Conservation (phyloP, 2,329 filamentous ascomycete genomes). For the Diaporthe nobilis region DNA sequence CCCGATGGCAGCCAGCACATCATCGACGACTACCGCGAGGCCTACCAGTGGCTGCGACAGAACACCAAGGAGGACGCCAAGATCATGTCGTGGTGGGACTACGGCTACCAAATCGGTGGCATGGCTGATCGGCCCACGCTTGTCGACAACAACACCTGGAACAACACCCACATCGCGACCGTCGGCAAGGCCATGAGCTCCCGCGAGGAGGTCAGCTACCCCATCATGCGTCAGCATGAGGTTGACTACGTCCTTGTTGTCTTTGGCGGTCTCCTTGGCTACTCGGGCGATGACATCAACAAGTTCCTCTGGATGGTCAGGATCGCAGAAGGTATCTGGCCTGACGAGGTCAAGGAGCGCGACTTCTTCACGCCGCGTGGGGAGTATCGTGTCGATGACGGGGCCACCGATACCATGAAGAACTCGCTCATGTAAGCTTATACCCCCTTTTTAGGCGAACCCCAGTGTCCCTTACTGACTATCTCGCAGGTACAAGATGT, state of each 20-base stretch:
- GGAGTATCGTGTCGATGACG: constrained; percentile 95
- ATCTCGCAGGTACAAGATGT: constrained; percentile 95
- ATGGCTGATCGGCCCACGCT: constrained; percentile 98
- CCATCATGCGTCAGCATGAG: constrained; percentile 98
- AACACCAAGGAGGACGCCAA: constrained; percentile 96
- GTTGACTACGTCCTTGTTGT: constrained; percentile 99
- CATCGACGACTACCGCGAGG: constrained; percentile 99
- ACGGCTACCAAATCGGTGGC: constrained; percentile 99
- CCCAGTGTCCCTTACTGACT: constrained; percentile 47
- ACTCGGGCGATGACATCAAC: constrained; percentile 99
- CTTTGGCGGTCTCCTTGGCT: constrained; percentile 94
- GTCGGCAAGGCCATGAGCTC: constrained; percentile 99
- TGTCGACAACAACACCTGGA: constrained; percentile 99
- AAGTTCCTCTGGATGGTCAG: constrained; percentile 99
- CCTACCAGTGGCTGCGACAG: constrained; percentile 99
- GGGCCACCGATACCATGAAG: constrained; percentile 96
- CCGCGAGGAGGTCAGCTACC: constrained; percentile 96
- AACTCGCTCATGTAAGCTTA: constrained; percentile 95
- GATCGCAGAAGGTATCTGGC: constrained; percentile 99
- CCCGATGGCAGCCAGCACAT: constrained; percentile 98
- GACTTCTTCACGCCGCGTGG: constrained; percentile 95
- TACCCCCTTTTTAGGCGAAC: neutral
- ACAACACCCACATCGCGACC: constrained; percentile 99
- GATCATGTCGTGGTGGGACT: constrained; percentile 99
- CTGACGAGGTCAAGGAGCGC: constrained; percentile 97